Evolutionary conservation across 1,284 basidiomycete genomes (phyloP).

Genomic region (Rugosomyces carneus): DNA sequence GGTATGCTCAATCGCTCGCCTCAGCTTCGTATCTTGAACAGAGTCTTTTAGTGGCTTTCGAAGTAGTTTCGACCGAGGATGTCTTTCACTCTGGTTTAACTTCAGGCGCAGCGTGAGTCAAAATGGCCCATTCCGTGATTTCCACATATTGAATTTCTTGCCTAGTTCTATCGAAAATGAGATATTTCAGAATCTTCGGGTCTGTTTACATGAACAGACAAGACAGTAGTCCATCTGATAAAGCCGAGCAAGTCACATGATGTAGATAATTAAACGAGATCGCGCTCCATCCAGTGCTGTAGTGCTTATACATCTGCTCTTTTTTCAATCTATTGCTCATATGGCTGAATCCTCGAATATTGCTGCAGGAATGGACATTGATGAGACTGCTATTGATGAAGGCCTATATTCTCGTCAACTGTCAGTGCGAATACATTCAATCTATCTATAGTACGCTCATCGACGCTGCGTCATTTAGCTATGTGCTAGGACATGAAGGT

Average conservation of each 20-base stretch:
- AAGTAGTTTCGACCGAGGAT: conserved; percentile 83
- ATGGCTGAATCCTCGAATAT: conserved; percentile 51
- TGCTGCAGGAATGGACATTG: conserved; percentile 69
- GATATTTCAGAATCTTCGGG: not conserved
- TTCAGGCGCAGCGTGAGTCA: conserved; percentile 77
- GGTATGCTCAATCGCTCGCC: conserved; percentile 37
- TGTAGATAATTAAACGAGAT: conserved; percentile 4
- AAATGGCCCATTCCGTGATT: not conserved
- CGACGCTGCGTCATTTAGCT: conserved; percentile 45
- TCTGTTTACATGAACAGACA: too few species aligned
- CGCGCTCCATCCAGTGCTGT: conserved; percentile 1
- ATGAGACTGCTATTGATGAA: conserved; percentile 83
- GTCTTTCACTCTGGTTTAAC: conserved; percentile 82
- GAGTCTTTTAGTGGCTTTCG: conserved; percentile 60
- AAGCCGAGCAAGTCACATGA: conserved; percentile 11
- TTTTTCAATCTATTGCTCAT: conserved; percentile 6
- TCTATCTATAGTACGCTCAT: conserved; percentile 16
- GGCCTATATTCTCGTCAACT: conserved; percentile 94
- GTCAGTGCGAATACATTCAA: conserved; percentile 43
- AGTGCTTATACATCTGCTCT: conserved; percentile 10
- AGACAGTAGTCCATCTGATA: too few species aligned
- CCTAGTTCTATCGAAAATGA: conserved; percentile 56
- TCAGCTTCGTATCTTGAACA: not conserved
- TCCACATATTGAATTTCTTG: conserved; percentile 2
- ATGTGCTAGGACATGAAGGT: conserved; percentile 97